Conservation (phyloP, 768 basidiomycete genomes). For the Tylopilus sp. region DNA sequence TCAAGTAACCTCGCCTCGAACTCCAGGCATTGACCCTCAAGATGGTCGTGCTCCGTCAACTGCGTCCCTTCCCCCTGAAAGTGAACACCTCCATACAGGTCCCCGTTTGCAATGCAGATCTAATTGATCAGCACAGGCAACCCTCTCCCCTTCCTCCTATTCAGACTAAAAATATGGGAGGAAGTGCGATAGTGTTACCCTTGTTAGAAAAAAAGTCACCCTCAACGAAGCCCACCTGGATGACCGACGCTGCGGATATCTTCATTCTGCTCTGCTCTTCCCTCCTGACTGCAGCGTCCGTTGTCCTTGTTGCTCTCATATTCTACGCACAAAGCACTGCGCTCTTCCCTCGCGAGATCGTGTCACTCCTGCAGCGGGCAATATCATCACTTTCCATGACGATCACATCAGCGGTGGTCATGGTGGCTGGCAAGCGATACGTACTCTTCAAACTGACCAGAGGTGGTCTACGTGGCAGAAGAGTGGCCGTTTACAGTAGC, state of each 20-base stretch:
- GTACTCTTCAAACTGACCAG: conserved; percentile 11
- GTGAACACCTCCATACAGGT: background rate
- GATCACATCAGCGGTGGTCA: conserved; percentile 13
- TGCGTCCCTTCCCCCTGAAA: no score
- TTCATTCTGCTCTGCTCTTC: conserved; percentile 7
- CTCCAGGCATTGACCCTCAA: no score
- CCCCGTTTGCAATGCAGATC: background rate
- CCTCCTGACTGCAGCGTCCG: background rate
- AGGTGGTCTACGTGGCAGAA: conserved; percentile 10
- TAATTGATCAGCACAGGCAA: conserved; percentile 1
- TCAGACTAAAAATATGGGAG: background rate
- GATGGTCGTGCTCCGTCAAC: no score
- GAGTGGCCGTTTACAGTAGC: conserved; percentile 12
- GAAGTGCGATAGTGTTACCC: background rate
- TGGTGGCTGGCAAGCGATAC: conserved; percentile 16
- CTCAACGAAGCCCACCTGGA: background rate
- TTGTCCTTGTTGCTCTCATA: conserved; percentile 5
- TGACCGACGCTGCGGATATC: conserved; percentile 4
- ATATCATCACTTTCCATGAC: conserved; percentile 10
- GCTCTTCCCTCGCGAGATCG: background rate
- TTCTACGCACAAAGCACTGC: background rate
- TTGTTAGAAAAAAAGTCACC: background rate
- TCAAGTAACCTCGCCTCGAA: no score
- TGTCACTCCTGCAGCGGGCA: conserved; percentile 7
- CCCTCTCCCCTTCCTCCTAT: background rate